These are phyloP conservation scores for Helianthus annuus DNA, from an alignment of 129 eudicot genomes.

Conservation along the genomic window DNA sequence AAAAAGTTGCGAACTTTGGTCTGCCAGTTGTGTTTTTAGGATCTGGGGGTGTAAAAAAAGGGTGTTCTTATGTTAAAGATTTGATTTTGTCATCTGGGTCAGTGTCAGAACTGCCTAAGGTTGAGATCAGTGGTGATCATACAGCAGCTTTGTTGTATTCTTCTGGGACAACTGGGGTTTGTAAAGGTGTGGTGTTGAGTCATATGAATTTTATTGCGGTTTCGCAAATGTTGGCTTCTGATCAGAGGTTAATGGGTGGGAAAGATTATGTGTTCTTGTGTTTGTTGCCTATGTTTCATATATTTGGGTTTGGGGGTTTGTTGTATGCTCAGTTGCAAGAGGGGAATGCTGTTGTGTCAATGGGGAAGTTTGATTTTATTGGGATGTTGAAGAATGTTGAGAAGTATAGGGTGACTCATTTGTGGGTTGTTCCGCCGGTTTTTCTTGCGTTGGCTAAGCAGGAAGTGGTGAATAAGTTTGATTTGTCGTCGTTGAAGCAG, in stretches of 20 bases:
- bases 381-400: slow-evolving; percentile 61
- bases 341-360: slow-evolving; percentile 67
- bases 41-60: slow-evolving; percentile 33
- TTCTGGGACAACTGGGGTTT: slow-evolving; percentile 82
- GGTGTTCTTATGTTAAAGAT: slow-evolving; percentile 32
- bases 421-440: slow-evolving; percentile 87
- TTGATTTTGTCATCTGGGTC: slow-evolving; percentile 50
- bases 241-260: slow-evolving; percentile 51
- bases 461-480: slow-evolving; percentile 55
- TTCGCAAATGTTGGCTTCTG: slow-evolving; percentile 52
- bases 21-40: slow-evolving; percentile 42
- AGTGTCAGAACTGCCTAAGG: slow-evolving; percentile 34
- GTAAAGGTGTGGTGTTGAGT: slow-evolving; percentile 75
- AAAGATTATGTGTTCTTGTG: slow-evolving; percentile 53
- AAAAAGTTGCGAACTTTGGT: slow-evolving; percentile 48
- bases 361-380: slow-evolving; percentile 67
- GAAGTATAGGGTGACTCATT: slow-evolving; percentile 57
- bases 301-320: slow-evolving; percentile 64
- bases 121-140: slow-evolving; percentile 44
- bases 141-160: slow-evolving; percentile 81
- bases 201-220: slow-evolving; percentile 70
- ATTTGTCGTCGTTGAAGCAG: slow-evolving; percentile 70
- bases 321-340: slow-evolving; percentile 62
- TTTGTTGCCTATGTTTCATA: slow-evolving; percentile 86
- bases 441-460: slow-evolving; percentile 68